Base-by-base conservation (phyloP, 1,284 basidiomycete species). In the Thelephora terrestris region DNA sequence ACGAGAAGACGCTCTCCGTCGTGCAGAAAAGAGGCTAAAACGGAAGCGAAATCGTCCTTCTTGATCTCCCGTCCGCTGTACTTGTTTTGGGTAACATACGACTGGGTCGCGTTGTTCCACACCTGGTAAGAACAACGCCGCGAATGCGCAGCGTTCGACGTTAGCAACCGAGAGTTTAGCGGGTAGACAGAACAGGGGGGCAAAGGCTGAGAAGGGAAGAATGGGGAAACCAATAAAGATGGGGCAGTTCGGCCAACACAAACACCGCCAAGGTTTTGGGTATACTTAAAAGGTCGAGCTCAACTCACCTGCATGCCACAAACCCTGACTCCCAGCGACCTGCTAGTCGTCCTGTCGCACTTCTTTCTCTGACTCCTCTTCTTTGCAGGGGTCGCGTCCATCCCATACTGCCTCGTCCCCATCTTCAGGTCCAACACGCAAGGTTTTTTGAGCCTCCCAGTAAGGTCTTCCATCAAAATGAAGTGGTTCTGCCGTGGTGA, bases 341-440 rank as follows among this genome's bases (percentile, higher is more conserved):
- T 76, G 61, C 91, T 95, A 14, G 95, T 99, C 46, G 96, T 98
- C 52, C 86, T 76, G 65, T 97, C 92, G 64, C 95, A 98, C 69
- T 99, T 99, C 69, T 95, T 96, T 45, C 95, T 82, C 70, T 99
- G 96, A 61, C 91, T 96, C 68, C 85, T 88, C 76, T 96, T 97
- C 74, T 99, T 99, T 49, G 81, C 75, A 0, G 84, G 72, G 4
- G 88, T 91, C 20, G 95, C 95, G 59, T 98, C 91, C 67, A 96
- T 88, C 14, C 96, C 96, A 66, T 99, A 98, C 69, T 99, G 95
- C 38, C 95, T 76, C 29, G 94, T 98, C 12, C 95, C 95, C 95
- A 99, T 99, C 74, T 99, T 99, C 58, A 99, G 73, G 66, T 99
- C 95, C 55, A 99, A 79, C 38, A 99, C 96, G 61, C 95, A 99